These are phyloP conservation scores for Rosellinia necatrix DNA, from an alignment of 2,329 filamentous ascomycete species.

Conservation along the genomic window DNA sequence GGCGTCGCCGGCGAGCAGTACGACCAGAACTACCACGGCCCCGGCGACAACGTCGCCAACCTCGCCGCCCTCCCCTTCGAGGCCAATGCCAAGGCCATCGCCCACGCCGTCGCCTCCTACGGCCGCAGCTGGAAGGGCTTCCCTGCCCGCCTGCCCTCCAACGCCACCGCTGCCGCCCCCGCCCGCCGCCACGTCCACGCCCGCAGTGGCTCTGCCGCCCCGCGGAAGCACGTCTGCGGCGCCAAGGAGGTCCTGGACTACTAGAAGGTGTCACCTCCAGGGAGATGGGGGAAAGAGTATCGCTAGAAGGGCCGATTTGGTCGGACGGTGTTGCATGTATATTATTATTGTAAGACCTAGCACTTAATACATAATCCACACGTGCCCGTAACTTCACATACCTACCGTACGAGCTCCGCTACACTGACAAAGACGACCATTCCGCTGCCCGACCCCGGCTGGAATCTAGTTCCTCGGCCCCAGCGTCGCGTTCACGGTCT, in stretches of 20 bases:
- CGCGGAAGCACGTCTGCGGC: conserved; percentile 7
- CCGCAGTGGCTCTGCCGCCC: neutral
- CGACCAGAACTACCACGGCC: conserved; percentile 59
- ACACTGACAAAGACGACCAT: too few relatives aligned
- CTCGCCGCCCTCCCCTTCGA: conserved; percentile 58
- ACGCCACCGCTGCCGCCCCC: conserved; percentile 1
- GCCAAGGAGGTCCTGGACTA: neutral
- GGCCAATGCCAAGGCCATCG: conserved; percentile 59
- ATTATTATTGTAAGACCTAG: too few relatives aligned
- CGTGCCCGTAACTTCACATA: too few relatives aligned
- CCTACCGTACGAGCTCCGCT: too few relatives aligned
- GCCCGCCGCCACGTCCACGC: conserved; percentile 8
- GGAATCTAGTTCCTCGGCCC: too few relatives aligned
- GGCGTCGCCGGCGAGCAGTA: conserved; percentile 58
- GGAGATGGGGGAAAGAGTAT: too few relatives aligned
- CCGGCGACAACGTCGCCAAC: conserved; percentile 58
- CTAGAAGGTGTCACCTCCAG: neutral
- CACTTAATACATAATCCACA: too few relatives aligned
- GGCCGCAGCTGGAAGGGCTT: conserved; percentile 52
- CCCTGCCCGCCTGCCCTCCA: conserved; percentile 36
- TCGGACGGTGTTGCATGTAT: too few relatives aligned
- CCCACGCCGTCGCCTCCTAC: conserved; percentile 56
- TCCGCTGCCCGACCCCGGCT: too few relatives aligned
- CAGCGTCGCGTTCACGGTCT: too few relatives aligned
- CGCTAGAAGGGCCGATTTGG: too few relatives aligned